These are phyloP conservation scores for Cladorrhinum sp. DNA, from an alignment of 2,329 filamentous ascomycete genomes.

Conservation along the genomic window DNA sequence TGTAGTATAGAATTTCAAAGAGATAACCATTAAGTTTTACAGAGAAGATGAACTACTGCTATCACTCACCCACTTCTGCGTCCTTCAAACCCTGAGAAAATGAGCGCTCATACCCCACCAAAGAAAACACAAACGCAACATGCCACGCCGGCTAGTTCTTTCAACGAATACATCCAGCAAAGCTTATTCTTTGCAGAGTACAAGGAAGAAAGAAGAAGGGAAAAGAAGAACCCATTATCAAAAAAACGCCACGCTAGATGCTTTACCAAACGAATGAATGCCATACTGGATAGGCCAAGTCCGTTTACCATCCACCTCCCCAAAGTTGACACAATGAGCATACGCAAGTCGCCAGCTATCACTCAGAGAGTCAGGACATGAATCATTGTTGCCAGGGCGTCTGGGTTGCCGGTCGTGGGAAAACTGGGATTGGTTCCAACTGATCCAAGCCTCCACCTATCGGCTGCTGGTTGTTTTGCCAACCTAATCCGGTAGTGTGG, in stretches of 20 bases:
- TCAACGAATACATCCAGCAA: neutral
- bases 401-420: slow-evolving; percentile 72
- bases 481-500: slow-evolving; percentile 80
- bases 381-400: slow-evolving; percentile 57
- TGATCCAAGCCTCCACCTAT: slow-evolving; percentile 81
- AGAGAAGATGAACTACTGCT: neutral
- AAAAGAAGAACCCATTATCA: slow-evolving; percentile 14
- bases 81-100: no score
- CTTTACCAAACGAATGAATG: slow-evolving; percentile 17
- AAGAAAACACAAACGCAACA: neutral
- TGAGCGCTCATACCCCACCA: neutral
- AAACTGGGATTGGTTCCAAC: slow-evolving; percentile 75
- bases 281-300: neutral
- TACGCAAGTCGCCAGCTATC: no score
- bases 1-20: slow-evolving; percentile 6
- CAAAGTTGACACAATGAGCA: no score
- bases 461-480: slow-evolving; percentile 75
- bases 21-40: slow-evolving; percentile 17
- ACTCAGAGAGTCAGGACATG: neutral
- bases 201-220: slow-evolving; percentile 17
- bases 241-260: slow-evolving; percentile 28
- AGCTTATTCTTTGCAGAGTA: neutral
- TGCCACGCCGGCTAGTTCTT: neutral
- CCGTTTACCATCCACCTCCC: neutral
- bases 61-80: neutral